Conservation (phyloP, 331 rosid genomes). For the Malus hybrid region DNA sequence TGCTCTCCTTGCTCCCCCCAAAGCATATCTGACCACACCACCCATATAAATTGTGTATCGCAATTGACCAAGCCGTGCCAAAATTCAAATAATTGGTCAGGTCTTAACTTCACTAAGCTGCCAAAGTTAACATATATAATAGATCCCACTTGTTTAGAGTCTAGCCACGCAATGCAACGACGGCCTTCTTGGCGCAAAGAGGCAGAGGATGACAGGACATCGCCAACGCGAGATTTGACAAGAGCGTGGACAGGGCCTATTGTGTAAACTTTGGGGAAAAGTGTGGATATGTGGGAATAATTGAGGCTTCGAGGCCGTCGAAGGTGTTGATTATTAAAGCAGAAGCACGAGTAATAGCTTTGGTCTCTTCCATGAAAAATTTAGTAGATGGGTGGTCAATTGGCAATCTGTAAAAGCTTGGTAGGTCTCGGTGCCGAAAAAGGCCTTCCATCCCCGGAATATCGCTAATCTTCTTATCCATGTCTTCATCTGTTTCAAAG, state of each 20-base stretch:
- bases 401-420: no score
- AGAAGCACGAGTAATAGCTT: not conserved
- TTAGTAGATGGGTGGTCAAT: not conserved
- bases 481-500: no score
- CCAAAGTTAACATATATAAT: conserved; percentile 9
- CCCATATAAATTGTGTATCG: not conserved
- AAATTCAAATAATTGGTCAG: not conserved
- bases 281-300: not conserved
- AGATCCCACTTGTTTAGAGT: not conserved
- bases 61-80: not conserved
- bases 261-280: not conserved
- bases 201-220: no score
- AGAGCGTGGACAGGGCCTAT: no score
- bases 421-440: no score
- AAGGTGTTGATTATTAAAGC: not conserved
- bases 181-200: not conserved
- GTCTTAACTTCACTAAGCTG: not conserved
- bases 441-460: no score
- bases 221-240: no score
- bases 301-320: not conserved
- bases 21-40: not conserved
- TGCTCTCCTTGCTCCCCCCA: not conserved
- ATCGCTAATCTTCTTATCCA: no score
- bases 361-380: not conserved
- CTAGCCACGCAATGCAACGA: conserved; percentile 7